Percentiles rank a stretch among this genome's conserved stretches.
Evolutionary conservation across 2,329 filamentous ascomycete species (phyloP).

Genomic region (Botrytis squamosa): DNA sequence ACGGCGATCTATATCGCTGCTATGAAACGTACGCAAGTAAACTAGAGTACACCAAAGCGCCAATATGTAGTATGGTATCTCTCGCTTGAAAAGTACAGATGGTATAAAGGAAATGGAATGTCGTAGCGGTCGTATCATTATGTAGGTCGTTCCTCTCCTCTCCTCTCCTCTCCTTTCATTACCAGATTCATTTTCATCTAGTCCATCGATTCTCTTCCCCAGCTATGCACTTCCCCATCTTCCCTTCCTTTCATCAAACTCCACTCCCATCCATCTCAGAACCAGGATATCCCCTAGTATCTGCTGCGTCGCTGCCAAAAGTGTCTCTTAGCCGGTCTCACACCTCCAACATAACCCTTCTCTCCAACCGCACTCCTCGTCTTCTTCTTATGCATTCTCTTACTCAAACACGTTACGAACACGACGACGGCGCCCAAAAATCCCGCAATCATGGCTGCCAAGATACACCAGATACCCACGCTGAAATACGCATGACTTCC

Average conservation of each 20-base stretch:
- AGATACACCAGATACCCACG: constrained; percentile 57
- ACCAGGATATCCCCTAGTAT: constrained; percentile 17
- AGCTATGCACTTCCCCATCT: neutral
- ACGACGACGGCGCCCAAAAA: constrained; percentile 57
- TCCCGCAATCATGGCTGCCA: constrained; percentile 54
- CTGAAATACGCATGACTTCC: constrained; percentile 51
- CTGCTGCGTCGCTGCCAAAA: constrained; percentile 29
- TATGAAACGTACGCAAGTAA: neutral
- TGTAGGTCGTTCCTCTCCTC: neutral
- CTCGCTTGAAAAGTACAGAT: neutral
- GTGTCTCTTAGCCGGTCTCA: constrained; percentile 20
- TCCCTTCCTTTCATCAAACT: no score
- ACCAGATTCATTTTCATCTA: neutral
- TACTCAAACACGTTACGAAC: constrained; percentile 58
- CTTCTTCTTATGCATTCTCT: constrained; percentile 40
- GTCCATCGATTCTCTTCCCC: neutral
- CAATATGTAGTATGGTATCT: constrained; percentile 3
- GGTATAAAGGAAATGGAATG: neutral
- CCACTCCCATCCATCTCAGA: neutral
- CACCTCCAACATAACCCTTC: constrained; percentile 27
- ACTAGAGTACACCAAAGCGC: neutral
- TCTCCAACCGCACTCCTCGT: constrained; percentile 19
- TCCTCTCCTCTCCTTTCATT: neutral
- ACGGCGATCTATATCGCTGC: neutral
- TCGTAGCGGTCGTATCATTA: constrained; percentile 11